Evolutionary conservation across 352 stramenopile genomes (phyloP), one percentile per base, ranked within the genome.

Genomic region (Globisporangium abappressorium): DNA sequence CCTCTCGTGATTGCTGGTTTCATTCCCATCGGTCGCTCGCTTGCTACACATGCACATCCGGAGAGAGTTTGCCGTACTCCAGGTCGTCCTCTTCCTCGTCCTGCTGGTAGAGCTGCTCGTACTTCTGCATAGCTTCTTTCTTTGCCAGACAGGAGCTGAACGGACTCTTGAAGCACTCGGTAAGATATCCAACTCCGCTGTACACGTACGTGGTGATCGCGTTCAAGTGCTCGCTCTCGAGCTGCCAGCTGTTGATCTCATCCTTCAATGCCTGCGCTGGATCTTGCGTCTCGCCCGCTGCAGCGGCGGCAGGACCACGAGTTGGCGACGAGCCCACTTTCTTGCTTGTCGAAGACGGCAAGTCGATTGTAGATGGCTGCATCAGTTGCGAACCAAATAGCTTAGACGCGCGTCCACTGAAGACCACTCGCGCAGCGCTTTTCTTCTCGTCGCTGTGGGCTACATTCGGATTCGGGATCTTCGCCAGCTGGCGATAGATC

Each of bases 301-400:
- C 73, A 46, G 73, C 34, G 2, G 78, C 66, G 7, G 41, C 60
- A 24, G 46, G 61, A 20, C 43, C 34, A 26, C 18, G 43, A 51
- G 5, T 30, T 69, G 2, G 5, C 15, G 5, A 28, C 15, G 3
- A 54, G 69, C 6, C 68, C 62, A 51, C 43, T 14, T 70, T 75
- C 33, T 78, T 69, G 57, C 69, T 79, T 9, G 46, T 66, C 30
- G 74, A 66, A 5, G 73, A 71, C 2, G 69, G 70, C 38, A 87
- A 62, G 33, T 87, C 77, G 26, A 90, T 82, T 0, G 84, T 92
- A 20, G 84, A 92, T 15, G 79, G 73, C 54, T 76, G 81, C 64
- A 92, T 67, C 55, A 92, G 62, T 30, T 88, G 78, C 11, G 82
- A 91, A 6, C 81, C 79, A 65, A 93, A 93, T 7, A 93, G 72